Conservation (phyloP, 768 basidiomycete species). For the Hypholoma fasciculare region DNA sequence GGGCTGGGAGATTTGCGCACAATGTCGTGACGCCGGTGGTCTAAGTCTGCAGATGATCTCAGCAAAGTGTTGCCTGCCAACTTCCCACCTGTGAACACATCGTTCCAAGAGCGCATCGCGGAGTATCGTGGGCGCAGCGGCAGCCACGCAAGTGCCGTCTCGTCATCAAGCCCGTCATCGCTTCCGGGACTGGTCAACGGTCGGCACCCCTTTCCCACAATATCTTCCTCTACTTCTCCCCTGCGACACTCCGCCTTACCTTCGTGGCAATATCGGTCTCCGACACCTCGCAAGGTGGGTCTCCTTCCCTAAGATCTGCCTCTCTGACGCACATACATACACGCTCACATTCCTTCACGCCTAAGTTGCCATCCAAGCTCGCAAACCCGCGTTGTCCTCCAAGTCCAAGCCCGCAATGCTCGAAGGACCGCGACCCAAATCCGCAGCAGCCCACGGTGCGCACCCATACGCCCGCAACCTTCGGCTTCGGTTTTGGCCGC, state of each 20-base stretch:
- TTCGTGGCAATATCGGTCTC: slow-evolving; percentile 51
- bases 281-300: slow-evolving; percentile 38
- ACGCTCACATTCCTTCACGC: slow-evolving; percentile 71
- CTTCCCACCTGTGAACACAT: slow-evolving; percentile 41
- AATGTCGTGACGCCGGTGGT: slow-evolving; percentile 76
- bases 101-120: slow-evolving; percentile 63
- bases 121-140: slow-evolving; percentile 65
- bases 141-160: slow-evolving; percentile 48
- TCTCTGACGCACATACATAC: slow-evolving; percentile 51
- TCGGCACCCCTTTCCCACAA: slow-evolving; percentile 44
- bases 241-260: slow-evolving; percentile 35
- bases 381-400: slow-evolving; percentile 55
- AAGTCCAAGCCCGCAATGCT: slow-evolving; percentile 54
- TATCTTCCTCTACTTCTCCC: slow-evolving; percentile 34
- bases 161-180: slow-evolving; percentile 35
- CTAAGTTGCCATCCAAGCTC: slow-evolving; percentile 69
- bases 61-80: slow-evolving; percentile 44
- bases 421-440: slow-evolving; percentile 15
- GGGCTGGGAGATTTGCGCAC: slow-evolving; percentile 66
- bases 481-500: slow-evolving; percentile 22
- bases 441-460: slow-evolving; percentile 4
- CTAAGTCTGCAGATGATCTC: slow-evolving; percentile 78
- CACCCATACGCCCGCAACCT: slow-evolving; percentile 20
- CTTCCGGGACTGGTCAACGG: slow-evolving; percentile 29
- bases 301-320: slow-evolving; percentile 15